Conservation (phyloP, 208 protist genomes). For the Leishmania martiniquensis region DNA sequence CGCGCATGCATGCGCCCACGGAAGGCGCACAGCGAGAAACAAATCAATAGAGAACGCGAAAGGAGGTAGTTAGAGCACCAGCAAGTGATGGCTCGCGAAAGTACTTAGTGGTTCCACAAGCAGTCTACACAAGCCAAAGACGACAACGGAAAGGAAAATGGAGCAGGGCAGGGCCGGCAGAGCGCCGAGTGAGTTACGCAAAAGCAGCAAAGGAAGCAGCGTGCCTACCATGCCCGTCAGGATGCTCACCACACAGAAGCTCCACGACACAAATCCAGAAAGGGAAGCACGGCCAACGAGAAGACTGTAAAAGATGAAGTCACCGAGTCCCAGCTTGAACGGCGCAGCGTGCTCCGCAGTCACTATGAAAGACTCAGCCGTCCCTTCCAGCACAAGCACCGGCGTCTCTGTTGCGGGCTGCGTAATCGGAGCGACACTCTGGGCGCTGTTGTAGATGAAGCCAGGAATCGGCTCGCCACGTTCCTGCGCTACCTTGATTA, state of each 20-base stretch:
- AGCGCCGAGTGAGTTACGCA: slow-evolving; percentile 41
- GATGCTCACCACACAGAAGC: slow-evolving; percentile 60
- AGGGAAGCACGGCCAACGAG: slow-evolving; percentile 62
- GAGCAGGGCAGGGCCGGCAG: slow-evolving; percentile 87
- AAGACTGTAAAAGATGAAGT: slow-evolving; percentile 91
- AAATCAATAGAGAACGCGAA: neutral
- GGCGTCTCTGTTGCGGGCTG: neutral
- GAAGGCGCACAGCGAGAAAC: neutral
- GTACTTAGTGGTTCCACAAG: slow-evolving; percentile 26
- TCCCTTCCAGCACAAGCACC: neutral
- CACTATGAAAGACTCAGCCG: slow-evolving; percentile 7
- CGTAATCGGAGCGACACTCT: slow-evolving; percentile 4
- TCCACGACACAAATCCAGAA: slow-evolving; percentile 58
- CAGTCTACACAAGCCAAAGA: slow-evolving; percentile 52
- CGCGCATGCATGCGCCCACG: neutral
- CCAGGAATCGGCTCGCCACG: slow-evolving; percentile 80
- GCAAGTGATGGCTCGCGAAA: slow-evolving; percentile 21
- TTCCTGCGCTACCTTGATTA: slow-evolving; percentile 63
- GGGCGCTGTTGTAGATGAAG: slow-evolving; percentile 78
- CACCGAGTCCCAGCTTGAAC: slow-evolving; percentile 85
- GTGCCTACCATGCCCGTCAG: slow-evolving; percentile 72
- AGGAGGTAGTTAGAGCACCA: slow-evolving; percentile 16
- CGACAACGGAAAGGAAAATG: slow-evolving; percentile 52
- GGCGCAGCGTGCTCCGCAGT: slow-evolving; percentile 24
- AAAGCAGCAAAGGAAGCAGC: slow-evolving; percentile 58